phyloP scores from a whole-genome alignment of 768 basidiomycete species.

The Dendrothele bispora region DNA sequence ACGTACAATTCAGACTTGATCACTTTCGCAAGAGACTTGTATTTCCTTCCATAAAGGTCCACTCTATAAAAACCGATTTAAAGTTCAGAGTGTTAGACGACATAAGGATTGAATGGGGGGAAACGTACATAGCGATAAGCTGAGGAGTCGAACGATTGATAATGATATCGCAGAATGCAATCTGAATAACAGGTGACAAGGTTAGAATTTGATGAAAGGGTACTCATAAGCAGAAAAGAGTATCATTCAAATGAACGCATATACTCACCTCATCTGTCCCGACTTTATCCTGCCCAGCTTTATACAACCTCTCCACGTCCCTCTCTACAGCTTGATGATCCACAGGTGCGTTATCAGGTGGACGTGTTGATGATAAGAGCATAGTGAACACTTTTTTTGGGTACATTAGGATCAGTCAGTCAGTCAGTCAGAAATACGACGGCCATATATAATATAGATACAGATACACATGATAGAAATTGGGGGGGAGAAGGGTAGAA shows the following conservation, averaged over 20 bases:
- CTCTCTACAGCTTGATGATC: slow-evolving; percentile 29
- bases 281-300: slow-evolving; percentile 30
- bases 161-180: slow-evolving; percentile 32
- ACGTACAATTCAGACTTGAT: slow-evolving; percentile 13
- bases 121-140: slow-evolving; percentile 18
- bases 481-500: slow-evolving; percentile 1
- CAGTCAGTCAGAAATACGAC: no score
- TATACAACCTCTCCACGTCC: slow-evolving; percentile 31
- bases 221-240: slow-evolving; percentile 1
- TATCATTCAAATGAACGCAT: neutral
- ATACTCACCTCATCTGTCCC: slow-evolving; percentile 28
- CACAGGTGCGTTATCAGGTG: slow-evolving; percentile 27
- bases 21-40: slow-evolving; percentile 5
- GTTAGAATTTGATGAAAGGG: neutral
- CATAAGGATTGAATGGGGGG: slow-evolving; percentile 18
- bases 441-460: neutral
- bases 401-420: no score
- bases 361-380: slow-evolving; percentile 30
- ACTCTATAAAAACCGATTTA: neutral
- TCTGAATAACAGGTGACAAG: neutral
- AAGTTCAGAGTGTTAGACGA: slow-evolving; percentile 9
- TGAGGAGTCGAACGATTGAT: slow-evolving; percentile 31
- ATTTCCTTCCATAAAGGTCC: slow-evolving; percentile 4
- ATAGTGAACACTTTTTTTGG: slow-evolving; percentile 36
- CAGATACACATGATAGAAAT: neutral